These are phyloP conservation scores for Lathyrus oleraceus DNA, from an alignment of 306 rosid genomes.

Conservation along the genomic window DNA sequence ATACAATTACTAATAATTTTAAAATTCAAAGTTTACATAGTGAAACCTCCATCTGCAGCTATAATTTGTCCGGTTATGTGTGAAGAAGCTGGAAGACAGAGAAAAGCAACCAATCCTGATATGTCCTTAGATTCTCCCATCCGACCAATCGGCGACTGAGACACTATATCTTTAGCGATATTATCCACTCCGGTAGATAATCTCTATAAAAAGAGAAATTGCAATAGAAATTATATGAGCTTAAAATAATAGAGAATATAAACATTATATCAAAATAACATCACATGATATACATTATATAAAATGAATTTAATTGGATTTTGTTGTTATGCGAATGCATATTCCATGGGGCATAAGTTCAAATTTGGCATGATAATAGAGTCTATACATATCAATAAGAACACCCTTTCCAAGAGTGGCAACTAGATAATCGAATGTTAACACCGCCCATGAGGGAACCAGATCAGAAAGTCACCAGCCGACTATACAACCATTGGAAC, in stretches of 20 bases:
- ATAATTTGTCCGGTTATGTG: conserved; percentile 60
- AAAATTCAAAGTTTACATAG: conserved; percentile 9
- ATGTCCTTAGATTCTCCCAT: conserved; percentile 50
- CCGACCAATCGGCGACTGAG: conserved; percentile 41
- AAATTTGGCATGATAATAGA: no score
- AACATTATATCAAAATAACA: background rate
- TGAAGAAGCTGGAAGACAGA: conserved; percentile 69
- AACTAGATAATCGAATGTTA: no score
- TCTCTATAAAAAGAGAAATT: background rate
- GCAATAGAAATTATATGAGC: background rate
- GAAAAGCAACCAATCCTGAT: conserved; percentile 55
- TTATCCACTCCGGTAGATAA: background rate
- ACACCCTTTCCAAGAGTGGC: no score
- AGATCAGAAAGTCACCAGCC: no score
- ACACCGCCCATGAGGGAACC: no score
- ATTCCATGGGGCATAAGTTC: no score
- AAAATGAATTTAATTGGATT: no score
- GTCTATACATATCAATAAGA: no score
- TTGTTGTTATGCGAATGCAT: no score
- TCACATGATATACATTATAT: no score
- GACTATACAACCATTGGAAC: no score
- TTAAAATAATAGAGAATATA: background rate
- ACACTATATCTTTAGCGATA: fast-evolving
- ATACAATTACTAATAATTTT: background rate
- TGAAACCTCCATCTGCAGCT: conserved; percentile 57